Percentiles rank a stretch among this genome's conserved stretches.
phyloP scores from a whole-genome alignment of 192 early-diverging fungal genomes.

The Hyaloraphidium curvatum region DNA sequence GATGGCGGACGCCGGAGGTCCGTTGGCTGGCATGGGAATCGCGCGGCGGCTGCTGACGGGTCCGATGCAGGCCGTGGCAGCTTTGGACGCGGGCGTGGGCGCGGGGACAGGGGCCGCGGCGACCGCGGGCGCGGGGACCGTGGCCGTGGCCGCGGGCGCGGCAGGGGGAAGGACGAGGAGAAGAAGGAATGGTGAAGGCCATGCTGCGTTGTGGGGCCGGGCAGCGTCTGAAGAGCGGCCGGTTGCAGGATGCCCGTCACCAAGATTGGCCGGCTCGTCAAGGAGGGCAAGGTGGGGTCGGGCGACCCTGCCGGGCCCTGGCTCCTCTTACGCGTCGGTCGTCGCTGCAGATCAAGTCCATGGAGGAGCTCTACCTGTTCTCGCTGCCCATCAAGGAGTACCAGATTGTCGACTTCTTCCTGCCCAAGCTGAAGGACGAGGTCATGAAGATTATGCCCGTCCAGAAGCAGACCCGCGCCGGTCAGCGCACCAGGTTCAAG shows the following conservation, averaged over 20 bases:
- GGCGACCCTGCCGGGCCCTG: too few species aligned
- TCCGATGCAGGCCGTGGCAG: conserved; percentile 45
- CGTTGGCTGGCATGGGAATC: too few species aligned
- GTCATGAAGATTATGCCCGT: conserved; percentile 99
- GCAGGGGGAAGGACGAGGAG: conserved; percentile 70
- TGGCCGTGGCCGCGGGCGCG: conserved; percentile 63
- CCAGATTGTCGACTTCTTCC: conserved; percentile 93
- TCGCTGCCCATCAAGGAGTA: conserved; percentile 99
- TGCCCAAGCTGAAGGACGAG: conserved; percentile 93
- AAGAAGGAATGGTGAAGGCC: conserved; percentile 48
- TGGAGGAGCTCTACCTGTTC: conserved; percentile 95
- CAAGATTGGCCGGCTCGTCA: conserved; percentile 97
- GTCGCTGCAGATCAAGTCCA: conserved; percentile 92
- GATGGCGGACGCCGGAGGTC: too few species aligned
- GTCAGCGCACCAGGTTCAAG: conserved; percentile 99
- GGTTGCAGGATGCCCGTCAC: conserved; percentile 67
- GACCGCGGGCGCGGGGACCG: conserved; percentile 24
- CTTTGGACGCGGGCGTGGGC: conserved; percentile 53
- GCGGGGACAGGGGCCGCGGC: conserved; percentile 34
- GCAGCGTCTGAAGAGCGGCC: too few species aligned
- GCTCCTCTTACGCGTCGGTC: too few species aligned
- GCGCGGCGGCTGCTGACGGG: too few species aligned
- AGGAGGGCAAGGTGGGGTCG: conserved; percentile 90
- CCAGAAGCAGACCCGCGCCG: conserved; percentile 99
- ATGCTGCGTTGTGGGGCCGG: too few species aligned